Base-by-base conservation (phyloP, 2,329 filamentous ascomycete genomes). In the Diaporthe longicolla region DNA sequence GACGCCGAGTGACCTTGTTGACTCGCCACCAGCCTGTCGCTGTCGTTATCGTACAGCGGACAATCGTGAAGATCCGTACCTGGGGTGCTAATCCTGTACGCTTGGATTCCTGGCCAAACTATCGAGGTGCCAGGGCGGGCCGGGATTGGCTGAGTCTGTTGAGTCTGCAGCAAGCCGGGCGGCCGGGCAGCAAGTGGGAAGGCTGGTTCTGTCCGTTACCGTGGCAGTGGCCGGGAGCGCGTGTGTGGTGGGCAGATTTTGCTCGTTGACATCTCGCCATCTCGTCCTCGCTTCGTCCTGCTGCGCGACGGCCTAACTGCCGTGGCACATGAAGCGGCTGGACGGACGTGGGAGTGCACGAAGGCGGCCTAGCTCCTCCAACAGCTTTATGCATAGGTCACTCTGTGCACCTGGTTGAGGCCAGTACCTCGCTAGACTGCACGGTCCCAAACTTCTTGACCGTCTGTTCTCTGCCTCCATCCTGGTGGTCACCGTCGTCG, bases 311-410 rank as follows among this genome's bases (percentile, higher is more conserved):
- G 45, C 54, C 45, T 43, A 58, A 55, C 57, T 71, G 70, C 70
- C 57, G 70, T 71, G 57, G 32, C 43, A 71, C 69, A 52, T 52
- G 57, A 71, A 43, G 69, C 69, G 69, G 69, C 58, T 52, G 57
- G 69, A 11, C 50, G 40, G 55, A 21, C 35, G 45, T 50, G 57
- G 57, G 58, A 63, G 32, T 40, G 48, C 19, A 71, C 69, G 10
- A 61, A 63, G 43, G 15, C 37, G 57, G 69, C 69, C 57, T 71
- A 71, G 57, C 48, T 43, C 26, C 29, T 17, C 59, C 37, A 32
- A 26, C 26, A 54, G 69, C 43, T 50, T 71, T 26, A 52, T 54
- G 69, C 69, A 61, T 61, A 52, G 58, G 26, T 48, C 69, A 37
- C 50, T 71, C 26, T 24, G 29, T 48, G 40, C 32, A 32, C 45